Percentiles rank a stretch among this genome's conserved stretches.
Evolutionary conservation across 2,329 filamentous ascomycete genomes (phyloP).

Genomic region (Chalaropsis ovoidea): DNA sequence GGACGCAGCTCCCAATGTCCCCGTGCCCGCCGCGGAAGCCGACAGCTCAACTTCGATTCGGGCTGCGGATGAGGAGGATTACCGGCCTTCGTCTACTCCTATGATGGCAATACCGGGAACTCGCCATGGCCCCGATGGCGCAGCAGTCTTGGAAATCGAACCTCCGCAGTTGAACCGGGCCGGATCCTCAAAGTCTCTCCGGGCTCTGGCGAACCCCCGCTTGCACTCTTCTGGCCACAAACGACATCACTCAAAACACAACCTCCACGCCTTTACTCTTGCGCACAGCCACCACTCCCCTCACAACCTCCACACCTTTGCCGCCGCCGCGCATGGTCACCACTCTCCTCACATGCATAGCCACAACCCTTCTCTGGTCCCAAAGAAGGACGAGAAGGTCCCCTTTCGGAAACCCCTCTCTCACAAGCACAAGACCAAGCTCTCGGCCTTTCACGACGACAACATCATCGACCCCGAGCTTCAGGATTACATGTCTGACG

Average conservation of each 20-base stretch:
- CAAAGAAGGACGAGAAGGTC: conserved; percentile 22
- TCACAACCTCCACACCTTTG: not conserved
- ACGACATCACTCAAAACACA: conserved; percentile 79
- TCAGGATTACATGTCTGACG: conserved; percentile 90
- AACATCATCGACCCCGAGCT: conserved; percentile 97
- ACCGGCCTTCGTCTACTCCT: conserved; percentile 49
- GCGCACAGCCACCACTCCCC: conserved; percentile 4
- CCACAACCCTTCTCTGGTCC: not conserved
- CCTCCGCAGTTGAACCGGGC: conserved; percentile 75
- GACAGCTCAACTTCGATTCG: conserved; percentile 14
- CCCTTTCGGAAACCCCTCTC: conserved; percentile 45
- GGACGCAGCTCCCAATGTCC: conserved; percentile 18
- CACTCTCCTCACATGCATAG: conserved; percentile 3
- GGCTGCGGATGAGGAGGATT: conserved; percentile 37
- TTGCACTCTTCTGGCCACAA: conserved; percentile 73
- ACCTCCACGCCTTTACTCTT: conserved; percentile 34
- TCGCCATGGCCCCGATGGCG: conserved; percentile 69
- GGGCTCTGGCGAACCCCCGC: conserved; percentile 57
- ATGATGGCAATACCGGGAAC: conserved; percentile 63
- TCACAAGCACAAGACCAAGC: conserved; percentile 59
- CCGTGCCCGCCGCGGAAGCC: conserved; percentile 16
- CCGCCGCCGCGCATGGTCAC: conserved; percentile 8
- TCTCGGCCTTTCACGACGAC: conserved; percentile 94
- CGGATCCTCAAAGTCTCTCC: conserved; percentile 83
- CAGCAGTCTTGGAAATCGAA: conserved; percentile 83